Evolutionary conservation across 2,329 filamentous ascomycete species (phyloP).

Genomic region (Trichophyton verrucosum): DNA sequence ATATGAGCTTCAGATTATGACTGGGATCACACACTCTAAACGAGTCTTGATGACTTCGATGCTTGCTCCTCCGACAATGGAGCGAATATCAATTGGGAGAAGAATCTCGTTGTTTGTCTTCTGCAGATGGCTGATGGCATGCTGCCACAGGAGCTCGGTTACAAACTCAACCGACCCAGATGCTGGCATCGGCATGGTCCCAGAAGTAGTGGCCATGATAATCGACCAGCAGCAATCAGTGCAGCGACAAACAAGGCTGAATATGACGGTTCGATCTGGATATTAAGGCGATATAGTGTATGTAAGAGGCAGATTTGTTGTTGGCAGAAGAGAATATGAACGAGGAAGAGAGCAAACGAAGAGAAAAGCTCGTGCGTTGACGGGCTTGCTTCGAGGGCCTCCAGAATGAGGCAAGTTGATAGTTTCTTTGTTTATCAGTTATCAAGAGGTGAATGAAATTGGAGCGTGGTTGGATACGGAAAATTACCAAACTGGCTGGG

Average conservation of each 20-base stretch:
- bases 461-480: not conserved
- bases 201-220: conserved; percentile 12
- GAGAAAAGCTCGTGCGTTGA: not conserved
- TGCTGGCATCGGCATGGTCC: conserved; percentile 4
- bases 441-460: not conserved
- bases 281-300: not conserved
- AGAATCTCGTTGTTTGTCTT: conserved; percentile 24
- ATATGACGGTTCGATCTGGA: not conserved
- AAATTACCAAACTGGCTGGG: not conserved
- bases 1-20: not conserved
- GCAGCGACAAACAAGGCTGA: not conserved
- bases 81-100: conserved; percentile 21
- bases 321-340: not conserved
- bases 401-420: not conserved
- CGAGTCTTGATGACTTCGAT: conserved; percentile 22
- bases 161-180: conserved; percentile 12
- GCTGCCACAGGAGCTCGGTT: conserved; percentile 22
- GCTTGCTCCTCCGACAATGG: conserved; percentile 21
- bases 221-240: not conserved
- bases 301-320: not conserved
- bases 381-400: not conserved
- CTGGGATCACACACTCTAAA: conserved; percentile 18
- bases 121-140: conserved; percentile 20
- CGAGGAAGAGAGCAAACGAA: not conserved
- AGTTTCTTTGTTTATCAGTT: conserved; percentile 2